Evolutionary conservation across 139 green algal species (phyloP).

Genomic region (Tetraselmis chui): DNA sequence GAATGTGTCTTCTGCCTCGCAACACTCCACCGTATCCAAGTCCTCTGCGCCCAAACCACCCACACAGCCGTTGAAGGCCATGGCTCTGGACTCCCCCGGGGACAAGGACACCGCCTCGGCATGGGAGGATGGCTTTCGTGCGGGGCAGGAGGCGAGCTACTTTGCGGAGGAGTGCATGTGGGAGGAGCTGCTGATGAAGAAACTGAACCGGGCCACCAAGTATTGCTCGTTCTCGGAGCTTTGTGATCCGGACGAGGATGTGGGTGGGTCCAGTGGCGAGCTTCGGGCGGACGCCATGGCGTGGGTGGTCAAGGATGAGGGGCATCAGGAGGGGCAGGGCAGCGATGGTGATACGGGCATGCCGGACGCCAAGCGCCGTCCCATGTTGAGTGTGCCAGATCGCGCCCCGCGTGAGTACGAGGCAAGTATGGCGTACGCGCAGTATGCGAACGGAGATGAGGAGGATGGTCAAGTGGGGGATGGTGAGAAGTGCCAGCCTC

Average conservation of each 20-base stretch:
- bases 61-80: too few relatives aligned
- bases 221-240: neutral
- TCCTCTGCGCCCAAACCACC: neutral
- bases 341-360: neutral
- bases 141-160: conserved; percentile 26
- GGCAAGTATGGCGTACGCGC: neutral
- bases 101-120: conserved; percentile 21
- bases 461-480: neutral
- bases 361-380: neutral
- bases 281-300: neutral
- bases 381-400: neutral
- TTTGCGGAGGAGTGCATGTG: conserved; percentile 21
- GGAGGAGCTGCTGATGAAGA: conserved; percentile 13
- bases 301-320: too few relatives aligned
- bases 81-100: too few relatives aligned
- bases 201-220: neutral
- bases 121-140: conserved; percentile 30
- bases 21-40: neutral
- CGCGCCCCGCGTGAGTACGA: neutral
- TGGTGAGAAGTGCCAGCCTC: neutral
- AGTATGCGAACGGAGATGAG: neutral
- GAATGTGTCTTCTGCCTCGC: neutral
- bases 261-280: neutral
- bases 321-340: neutral
- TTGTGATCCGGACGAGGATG: neutral